A percentile compares a stretch with the other conserved stretches of the same genome.
Conservation (phyloP, 169 alveolate genomes). For the Amoebophrya sp. region DNA sequence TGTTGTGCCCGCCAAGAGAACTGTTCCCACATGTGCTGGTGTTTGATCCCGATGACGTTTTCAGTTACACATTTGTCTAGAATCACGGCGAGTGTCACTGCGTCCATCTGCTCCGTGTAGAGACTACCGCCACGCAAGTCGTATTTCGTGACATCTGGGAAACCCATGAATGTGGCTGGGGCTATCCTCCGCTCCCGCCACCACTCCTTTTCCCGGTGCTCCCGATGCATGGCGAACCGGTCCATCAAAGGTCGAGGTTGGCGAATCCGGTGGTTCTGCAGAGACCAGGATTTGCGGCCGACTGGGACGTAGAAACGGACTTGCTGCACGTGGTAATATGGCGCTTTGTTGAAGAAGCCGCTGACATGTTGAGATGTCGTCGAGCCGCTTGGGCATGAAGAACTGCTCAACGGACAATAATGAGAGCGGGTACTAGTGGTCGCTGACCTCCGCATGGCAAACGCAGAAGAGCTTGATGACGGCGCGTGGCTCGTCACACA, state of each 20-base stretch:
- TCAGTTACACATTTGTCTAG: background rate
- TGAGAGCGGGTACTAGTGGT: too few species aligned
- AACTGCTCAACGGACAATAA: too few species aligned
- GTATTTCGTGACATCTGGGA: slow-evolving; percentile 13
- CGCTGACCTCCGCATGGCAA: too few species aligned
- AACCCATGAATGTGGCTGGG: slow-evolving; percentile 34
- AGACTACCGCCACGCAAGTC: slow-evolving; percentile 13
- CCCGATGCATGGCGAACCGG: background rate
- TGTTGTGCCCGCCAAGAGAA: slow-evolving; percentile 28
- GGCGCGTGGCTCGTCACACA: too few species aligned
- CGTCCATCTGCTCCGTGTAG: slow-evolving; percentile 30
- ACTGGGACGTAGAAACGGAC: background rate
- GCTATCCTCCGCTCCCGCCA: slow-evolving; percentile 33
- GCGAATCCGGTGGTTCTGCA: slow-evolving; percentile 20
- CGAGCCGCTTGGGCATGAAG: too few species aligned
- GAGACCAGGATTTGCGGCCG: slow-evolving; percentile 6
- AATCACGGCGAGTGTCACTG: background rate
- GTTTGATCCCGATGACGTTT: background rate
- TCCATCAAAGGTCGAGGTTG: slow-evolving; percentile 25
- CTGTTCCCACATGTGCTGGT: slow-evolving; percentile 12
- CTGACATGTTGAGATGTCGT: too few species aligned
- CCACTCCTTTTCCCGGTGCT: slow-evolving; percentile 32
- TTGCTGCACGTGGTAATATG: background rate
- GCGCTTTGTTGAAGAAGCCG: too few species aligned
- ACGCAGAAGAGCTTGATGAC: too few species aligned